Evolutionary conservation across 2,329 filamentous ascomycete species (phyloP).

Genomic region (Aspergillus pseudonomiae): DNA sequence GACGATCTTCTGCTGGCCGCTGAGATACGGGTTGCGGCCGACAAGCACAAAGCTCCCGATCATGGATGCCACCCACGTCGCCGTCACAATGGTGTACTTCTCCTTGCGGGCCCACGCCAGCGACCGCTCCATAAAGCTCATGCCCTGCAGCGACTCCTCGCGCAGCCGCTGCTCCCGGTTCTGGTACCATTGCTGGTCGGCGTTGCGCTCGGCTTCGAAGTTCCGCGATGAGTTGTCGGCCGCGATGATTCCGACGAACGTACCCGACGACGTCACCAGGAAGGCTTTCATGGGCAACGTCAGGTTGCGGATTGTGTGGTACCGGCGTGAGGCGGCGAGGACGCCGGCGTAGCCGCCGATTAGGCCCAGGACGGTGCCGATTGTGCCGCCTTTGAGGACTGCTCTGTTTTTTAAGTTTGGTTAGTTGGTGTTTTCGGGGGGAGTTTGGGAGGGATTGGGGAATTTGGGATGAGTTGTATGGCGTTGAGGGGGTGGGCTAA

Average conservation of each 20-base stretch:
- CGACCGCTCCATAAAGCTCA: constrained; percentile 62
- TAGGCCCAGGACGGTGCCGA: constrained; percentile 72
- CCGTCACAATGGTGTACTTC: constrained; percentile 83
- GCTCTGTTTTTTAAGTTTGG: constrained; percentile 46
- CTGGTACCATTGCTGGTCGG: constrained; percentile 68
- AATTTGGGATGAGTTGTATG: not conserved
- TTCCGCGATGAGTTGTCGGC: constrained; percentile 74
- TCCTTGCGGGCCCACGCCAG: constrained; percentile 76
- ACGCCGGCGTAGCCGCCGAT: constrained; percentile 69
- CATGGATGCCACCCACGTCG: constrained; percentile 81
- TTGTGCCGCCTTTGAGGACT: constrained; percentile 76
- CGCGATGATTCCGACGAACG: constrained; percentile 84
- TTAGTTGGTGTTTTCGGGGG: not conserved
- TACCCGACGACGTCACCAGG: constrained; percentile 78
- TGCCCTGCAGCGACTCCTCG: constrained; percentile 57
- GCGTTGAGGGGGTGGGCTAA: constrained; percentile 34
- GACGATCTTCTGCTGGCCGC: constrained; percentile 81
- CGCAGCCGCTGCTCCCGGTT: constrained; percentile 59
- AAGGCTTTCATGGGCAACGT: constrained; percentile 91
- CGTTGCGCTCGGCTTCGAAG: constrained; percentile 73
- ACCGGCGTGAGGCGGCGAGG: constrained; percentile 68
- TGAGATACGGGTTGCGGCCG: constrained; percentile 74
- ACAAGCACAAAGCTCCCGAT: constrained; percentile 73
- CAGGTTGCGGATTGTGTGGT: constrained; percentile 75
- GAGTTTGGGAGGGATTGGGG: not conserved